phyloP scores from a whole-genome alignment of 306 rosid species.

The Citrullus mucosospermus region DNA sequence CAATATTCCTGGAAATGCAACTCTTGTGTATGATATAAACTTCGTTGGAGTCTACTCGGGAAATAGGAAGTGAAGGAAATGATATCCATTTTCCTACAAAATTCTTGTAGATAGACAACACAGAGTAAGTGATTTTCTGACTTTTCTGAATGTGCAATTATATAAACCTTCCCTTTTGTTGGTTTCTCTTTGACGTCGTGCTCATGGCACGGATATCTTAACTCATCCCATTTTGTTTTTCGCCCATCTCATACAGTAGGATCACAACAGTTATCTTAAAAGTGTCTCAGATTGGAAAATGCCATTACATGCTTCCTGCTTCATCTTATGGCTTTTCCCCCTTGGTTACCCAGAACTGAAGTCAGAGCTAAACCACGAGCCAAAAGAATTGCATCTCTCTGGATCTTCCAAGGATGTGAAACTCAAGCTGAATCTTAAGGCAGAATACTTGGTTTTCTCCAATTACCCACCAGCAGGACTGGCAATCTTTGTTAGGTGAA shows the following conservation, averaged over 20 bases:
- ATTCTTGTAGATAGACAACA: slow-evolving; percentile 1
- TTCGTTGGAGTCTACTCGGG: slow-evolving; percentile 70
- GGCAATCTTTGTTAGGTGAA: neutral
- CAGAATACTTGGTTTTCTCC: neutral
- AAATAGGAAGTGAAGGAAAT: slow-evolving; percentile 37
- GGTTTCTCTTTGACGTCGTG: neutral
- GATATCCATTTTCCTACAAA: slow-evolving; percentile 6
- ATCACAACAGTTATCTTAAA: neutral
- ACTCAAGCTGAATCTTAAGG: neutral
- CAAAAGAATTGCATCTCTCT: neutral
- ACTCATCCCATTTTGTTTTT: neutral
- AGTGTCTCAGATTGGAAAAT: neutral
- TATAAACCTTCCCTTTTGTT: neutral
- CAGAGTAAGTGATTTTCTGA: slow-evolving; percentile 28
- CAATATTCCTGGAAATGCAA: slow-evolving; percentile 84
- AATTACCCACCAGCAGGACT: neutral
- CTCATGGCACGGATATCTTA: neutral
- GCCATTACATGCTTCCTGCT: neutral
- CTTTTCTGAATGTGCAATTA: neutral
- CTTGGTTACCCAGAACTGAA: neutral
- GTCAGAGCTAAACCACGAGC: neutral
- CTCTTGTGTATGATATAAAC: slow-evolving; percentile 73
- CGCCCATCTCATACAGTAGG: neutral
- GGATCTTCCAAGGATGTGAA: neutral
- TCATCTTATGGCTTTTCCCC: neutral